Conservation (phyloP, 805 yeast species). For the Yarrowia sp. region DNA sequence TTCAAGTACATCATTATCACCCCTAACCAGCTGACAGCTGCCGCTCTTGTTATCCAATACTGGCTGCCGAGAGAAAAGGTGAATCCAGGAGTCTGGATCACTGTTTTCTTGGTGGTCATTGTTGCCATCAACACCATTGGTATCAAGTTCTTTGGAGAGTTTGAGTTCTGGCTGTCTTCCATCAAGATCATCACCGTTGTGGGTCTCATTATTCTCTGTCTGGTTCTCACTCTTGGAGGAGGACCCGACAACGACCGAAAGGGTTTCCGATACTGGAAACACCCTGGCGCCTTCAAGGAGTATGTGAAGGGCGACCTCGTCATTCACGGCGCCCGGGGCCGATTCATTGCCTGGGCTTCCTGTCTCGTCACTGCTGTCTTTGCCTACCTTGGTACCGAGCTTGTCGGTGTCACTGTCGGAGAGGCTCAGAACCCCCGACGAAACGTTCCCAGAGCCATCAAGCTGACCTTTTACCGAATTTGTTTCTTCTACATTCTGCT, state of each 20-base stretch:
- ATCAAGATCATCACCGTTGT: constrained; percentile 60
- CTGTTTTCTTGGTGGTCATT: constrained; percentile 49
- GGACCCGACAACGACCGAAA: constrained; percentile 69
- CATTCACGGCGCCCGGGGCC: constrained; percentile 48
- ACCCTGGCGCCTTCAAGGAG: constrained; percentile 62
- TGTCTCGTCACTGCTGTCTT: constrained; percentile 64
- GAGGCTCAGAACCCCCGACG: constrained; percentile 68
- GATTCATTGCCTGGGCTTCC: constrained; percentile 59
- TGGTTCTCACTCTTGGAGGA: constrained; percentile 68
- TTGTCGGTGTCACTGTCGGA: constrained; percentile 68
- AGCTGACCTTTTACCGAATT: constrained; percentile 66
- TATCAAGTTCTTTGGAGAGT: constrained; percentile 51
- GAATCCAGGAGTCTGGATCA: constrained; percentile 52
- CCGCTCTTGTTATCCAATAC: constrained; percentile 51
- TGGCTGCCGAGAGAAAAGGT: constrained; percentile 46
- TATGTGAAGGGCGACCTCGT: constrained; percentile 42
- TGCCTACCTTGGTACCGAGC: constrained; percentile 68
- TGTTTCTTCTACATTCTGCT: constrained; percentile 59
- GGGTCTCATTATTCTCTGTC: constrained; percentile 61
- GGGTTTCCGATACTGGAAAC: constrained; percentile 66
- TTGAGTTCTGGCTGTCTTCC: constrained; percentile 48
- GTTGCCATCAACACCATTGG: constrained; percentile 51
- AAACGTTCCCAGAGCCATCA: constrained; percentile 68
- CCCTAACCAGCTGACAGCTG: constrained; percentile 65
- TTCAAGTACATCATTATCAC: constrained; percentile 55